Evolutionary conservation across 352 stramenopile species (phyloP), one percentile per base, ranked within the genome.

Genomic region (Globisporangium spinosum): DNA sequence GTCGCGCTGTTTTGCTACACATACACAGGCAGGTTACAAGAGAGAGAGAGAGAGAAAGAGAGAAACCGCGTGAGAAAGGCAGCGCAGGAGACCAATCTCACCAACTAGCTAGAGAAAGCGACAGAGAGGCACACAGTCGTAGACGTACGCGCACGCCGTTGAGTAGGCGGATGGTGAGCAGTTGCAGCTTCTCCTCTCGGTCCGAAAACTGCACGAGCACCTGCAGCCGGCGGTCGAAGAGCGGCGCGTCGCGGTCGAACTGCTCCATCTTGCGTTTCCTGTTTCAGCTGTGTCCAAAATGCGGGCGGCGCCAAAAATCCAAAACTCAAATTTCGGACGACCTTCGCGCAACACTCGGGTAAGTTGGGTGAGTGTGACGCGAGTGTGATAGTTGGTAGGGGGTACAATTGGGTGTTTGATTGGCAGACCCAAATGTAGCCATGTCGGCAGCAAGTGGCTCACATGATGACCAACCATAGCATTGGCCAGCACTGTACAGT

Each of bases 211-310:
- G 88, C 67, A 95, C 83, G 34, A 95, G 80, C 68, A 95, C 83
- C 72, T 90, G 79, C 68, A 95, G 85, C 25, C 86, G 87, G 58
- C 81, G 81, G 69, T 95, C 88, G 61, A 95, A 95, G 51, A 95
- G 88, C 74, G 88, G 88, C 61, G 66, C 71, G 34, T 93, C 85
- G 60, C 88, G 83, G 67, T 93, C 77, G 63, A 79, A 94, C 65
- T 92, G 77, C 67, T 95, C 88, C 88, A 95, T 95, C 38, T 47
- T 66, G n/a, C 6, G 22, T 47, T 47, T 61, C 35, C 32, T 40
- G 23, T 57, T 68, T 40, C 38, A 3, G 6, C 38, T 9, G 6
- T n/a, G 7, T 23, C 15, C 15, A 23, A 59, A 59, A 20, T 35
- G 25, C 25, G 54, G 13, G 5, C 32, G 20, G 57, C 60, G 60